These are phyloP conservation scores for Calycina herbarum DNA, from an alignment of 2,329 filamentous ascomycete species.

Conservation along the genomic window DNA sequence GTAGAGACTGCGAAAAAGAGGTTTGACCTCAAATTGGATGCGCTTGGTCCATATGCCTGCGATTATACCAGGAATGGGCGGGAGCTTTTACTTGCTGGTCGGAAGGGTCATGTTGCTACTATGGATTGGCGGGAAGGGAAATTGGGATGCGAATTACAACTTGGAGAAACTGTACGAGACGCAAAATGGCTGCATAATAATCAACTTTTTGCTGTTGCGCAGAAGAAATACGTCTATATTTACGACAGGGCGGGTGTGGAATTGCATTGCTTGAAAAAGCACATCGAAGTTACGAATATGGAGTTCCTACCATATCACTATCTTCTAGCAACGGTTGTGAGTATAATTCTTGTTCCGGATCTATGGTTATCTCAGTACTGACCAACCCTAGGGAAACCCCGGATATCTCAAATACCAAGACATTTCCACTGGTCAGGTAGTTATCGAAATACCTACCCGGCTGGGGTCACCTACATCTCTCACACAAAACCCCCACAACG, in stretches of 20 bases:
- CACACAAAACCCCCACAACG: constrained; percentile 88
- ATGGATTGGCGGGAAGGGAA: constrained; percentile 97
- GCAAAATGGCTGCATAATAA: constrained; percentile 93
- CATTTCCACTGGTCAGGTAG: constrained; percentile 86
- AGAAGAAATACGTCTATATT: constrained; percentile 96
- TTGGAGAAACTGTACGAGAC: constrained; percentile 87
- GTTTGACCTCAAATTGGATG: constrained; percentile 82
- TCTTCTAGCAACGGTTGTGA: constrained; percentile 79
- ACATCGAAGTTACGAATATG: constrained; percentile 88
- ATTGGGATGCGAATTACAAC: constrained; percentile 84
- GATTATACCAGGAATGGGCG: constrained; percentile 91
- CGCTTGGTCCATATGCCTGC: constrained; percentile 81
- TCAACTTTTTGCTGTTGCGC: constrained; percentile 89
- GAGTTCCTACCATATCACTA: constrained; percentile 98
- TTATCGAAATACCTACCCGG: constrained; percentile 82
- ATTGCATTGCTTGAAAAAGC: constrained; percentile 86
- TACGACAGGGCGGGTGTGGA: constrained; percentile 92
- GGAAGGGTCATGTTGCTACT: constrained; percentile 92
- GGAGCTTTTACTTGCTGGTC: constrained; percentile 79
- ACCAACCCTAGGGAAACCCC: constrained; percentile 60
- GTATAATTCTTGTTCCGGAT: constrained; percentile 36
- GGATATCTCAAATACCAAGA: constrained; percentile 94
- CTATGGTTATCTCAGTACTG: constrained; percentile 16
- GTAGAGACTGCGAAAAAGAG: constrained; percentile 88
- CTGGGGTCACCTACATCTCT: constrained; percentile 82